Percentiles rank a stretch among this genome's conserved stretches.
Evolutionary conservation across 352 stramenopile species (phyloP).

Genomic region (Globisporangium rhizosaccharum): DNA sequence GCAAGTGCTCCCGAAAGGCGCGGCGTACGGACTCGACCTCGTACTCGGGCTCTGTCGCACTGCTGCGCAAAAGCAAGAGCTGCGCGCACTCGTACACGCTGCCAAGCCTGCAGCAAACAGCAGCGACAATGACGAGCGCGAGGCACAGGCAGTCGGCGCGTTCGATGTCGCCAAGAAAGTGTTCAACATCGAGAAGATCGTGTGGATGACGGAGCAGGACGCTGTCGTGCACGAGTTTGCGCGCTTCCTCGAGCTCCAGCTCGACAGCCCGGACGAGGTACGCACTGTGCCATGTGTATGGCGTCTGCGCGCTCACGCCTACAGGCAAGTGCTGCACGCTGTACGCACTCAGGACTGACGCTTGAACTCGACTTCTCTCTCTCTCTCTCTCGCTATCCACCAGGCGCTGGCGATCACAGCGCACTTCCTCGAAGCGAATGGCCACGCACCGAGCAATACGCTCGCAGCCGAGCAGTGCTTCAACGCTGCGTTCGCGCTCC

Average conservation of each 20-base stretch:
- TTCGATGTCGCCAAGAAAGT: slow-evolving; percentile 60
- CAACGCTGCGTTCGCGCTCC: slow-evolving; percentile 69
- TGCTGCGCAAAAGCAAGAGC: slow-evolving; percentile 46
- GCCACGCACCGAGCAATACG: slow-evolving; percentile 31
- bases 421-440: slow-evolving; percentile 58
- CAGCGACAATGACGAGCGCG: slow-evolving; percentile 19
- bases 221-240: slow-evolving; percentile 64
- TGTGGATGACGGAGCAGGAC: slow-evolving; percentile 62
- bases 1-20: slow-evolving; percentile 64
- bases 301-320: not conserved
- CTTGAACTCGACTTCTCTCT: not conserved
- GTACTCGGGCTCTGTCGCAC: slow-evolving; percentile 58
- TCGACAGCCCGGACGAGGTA: slow-evolving; percentile 44
- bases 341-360: not conserved
- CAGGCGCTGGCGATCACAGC: slow-evolving; percentile 34
- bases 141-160: slow-evolving; percentile 41
- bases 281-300: not conserved
- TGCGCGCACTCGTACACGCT: slow-evolving; percentile 38
- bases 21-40: slow-evolving; percentile 55
- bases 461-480: slow-evolving; percentile 63
- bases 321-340: not conserved
- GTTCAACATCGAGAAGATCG: slow-evolving; percentile 53
- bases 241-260: slow-evolving; percentile 70
- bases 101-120: slow-evolving; percentile 22
- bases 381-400: not conserved